Percentiles rank a stretch among this genome's conserved stretches.
phyloP scores from a whole-genome alignment of 768 basidiomycete genomes.

The Termitomyces sp. region DNA sequence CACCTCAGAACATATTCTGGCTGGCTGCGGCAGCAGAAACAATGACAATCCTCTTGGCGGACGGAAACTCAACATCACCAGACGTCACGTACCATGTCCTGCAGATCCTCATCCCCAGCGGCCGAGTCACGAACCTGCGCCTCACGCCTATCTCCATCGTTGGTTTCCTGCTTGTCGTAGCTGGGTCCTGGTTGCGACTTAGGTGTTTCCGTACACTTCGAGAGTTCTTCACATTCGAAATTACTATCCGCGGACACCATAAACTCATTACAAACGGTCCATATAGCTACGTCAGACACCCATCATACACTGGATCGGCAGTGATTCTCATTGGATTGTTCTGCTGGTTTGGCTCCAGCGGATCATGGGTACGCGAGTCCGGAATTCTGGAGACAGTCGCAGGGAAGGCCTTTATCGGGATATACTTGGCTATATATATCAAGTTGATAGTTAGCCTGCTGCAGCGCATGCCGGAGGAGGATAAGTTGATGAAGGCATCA shows the following conservation, averaged over 20 bases:
- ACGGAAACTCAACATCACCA: too few species aligned
- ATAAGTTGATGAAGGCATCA: constrained; percentile 20
- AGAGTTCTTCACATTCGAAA: constrained; percentile 37
- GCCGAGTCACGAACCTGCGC: too few species aligned
- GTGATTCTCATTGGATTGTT: constrained; percentile 22
- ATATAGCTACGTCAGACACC: constrained; percentile 30
- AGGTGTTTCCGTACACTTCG: constrained; percentile 38
- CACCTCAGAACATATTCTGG: too few species aligned
- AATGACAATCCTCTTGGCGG: too few species aligned
- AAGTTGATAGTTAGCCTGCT: constrained; percentile 13
- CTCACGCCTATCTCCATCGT: too few species aligned
- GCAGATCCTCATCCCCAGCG: too few species aligned
- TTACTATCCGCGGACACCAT: constrained; percentile 24
- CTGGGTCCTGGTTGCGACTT: too few species aligned
- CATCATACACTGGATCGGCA: constrained; percentile 24
- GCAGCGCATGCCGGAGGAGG: constrained; percentile 23
- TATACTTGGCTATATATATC: constrained; percentile 10
- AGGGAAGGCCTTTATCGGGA: constrained; percentile 12
- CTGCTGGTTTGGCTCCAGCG: constrained; percentile 25
- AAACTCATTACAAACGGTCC: constrained; percentile 27
- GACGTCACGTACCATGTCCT: too few species aligned
- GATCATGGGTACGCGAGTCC: constrained; percentile 28
- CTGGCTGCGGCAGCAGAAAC: too few species aligned
- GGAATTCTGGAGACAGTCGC: constrained; percentile 23
- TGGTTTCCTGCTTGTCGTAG: too few species aligned